These are phyloP conservation scores for Magnolia changhungtana DNA, from an alignment of 164 flowering plant species.

Conservation along the genomic window DNA sequence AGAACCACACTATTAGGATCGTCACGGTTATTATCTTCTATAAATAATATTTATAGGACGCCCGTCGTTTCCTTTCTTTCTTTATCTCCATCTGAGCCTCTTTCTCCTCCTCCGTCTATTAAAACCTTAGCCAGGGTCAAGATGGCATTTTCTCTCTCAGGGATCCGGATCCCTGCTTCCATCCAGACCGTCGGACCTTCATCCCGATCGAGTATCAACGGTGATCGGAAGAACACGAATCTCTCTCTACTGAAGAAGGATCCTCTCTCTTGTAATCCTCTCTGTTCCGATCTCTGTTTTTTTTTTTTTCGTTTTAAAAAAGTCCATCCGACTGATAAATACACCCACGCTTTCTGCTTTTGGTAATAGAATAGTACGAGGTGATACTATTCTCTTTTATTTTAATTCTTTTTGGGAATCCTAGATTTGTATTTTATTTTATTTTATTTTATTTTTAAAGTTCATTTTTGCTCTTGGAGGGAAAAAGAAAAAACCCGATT, in stretches of 20 bases:
- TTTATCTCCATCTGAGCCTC: background rate
- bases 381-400: background rate
- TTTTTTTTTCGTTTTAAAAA: background rate
- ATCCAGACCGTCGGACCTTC: constrained; percentile 16
- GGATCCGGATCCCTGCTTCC: constrained; percentile 24
- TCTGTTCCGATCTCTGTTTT: background rate
- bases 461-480: background rate
- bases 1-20: too few species aligned
- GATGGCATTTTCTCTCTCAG: constrained; percentile 31
- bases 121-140: background rate
- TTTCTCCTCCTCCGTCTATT: background rate
- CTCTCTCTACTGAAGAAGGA: constrained; percentile 13
- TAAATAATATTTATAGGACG: too few species aligned
- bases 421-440: background rate
- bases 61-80: background rate
- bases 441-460: background rate
- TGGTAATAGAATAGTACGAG: background rate
- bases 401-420: background rate
- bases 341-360: background rate
- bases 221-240: constrained; percentile 16
- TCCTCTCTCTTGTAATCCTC: constrained; percentile 14
- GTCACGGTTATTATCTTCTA: too few species aligned
- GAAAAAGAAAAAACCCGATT: background rate
- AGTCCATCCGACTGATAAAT: background rate
- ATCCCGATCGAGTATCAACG: constrained; percentile 15